phyloP scores from a whole-genome alignment of 2,329 filamentous ascomycete species.

The Periconia digitata region DNA sequence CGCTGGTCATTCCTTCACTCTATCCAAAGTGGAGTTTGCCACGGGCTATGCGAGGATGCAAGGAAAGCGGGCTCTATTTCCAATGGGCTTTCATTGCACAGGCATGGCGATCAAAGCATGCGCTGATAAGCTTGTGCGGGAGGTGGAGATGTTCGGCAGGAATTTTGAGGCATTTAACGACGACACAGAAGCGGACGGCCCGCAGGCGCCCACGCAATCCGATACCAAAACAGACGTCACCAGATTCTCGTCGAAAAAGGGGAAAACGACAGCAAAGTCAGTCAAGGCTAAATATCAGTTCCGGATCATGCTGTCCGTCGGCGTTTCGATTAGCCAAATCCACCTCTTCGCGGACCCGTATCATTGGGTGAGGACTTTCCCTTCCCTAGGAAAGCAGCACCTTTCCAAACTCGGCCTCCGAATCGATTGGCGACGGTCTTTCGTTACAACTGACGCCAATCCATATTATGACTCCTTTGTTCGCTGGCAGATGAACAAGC shows the following conservation, averaged over 20 bases:
- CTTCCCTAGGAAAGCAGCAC: constrained; percentile 74
- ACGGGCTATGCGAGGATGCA: constrained; percentile 86
- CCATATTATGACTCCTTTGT: constrained; percentile 96
- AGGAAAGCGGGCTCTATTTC: constrained; percentile 83
- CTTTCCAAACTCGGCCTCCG: constrained; percentile 80
- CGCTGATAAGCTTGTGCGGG: constrained; percentile 89
- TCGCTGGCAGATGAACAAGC: constrained; percentile 93
- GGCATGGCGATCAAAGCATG: constrained; percentile 95
- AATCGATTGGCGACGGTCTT: constrained; percentile 89
- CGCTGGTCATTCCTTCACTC: constrained; percentile 88
- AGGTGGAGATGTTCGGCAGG: constrained; percentile 85
- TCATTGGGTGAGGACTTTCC: constrained; percentile 91
- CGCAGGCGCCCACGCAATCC: constrained; percentile 63
- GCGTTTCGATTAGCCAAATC: constrained; percentile 84
- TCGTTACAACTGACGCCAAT: constrained; percentile 95
- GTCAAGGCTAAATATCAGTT: constrained; percentile 95
- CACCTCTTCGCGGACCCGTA: constrained; percentile 87
- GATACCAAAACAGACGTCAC: constrained; percentile 76
- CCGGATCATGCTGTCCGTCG: constrained; percentile 90
- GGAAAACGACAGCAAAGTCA: constrained; percentile 83
- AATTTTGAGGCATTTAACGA: constrained; percentile 73
- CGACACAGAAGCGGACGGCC: constrained; percentile 49
- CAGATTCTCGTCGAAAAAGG: constrained; percentile 79
- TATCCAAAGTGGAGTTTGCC: constrained; percentile 90
- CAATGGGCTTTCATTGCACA: constrained; percentile 92